Evolutionary conservation across 2,329 filamentous ascomycete genomes (phyloP).

Genomic region (Dendryphion nanum): DNA sequence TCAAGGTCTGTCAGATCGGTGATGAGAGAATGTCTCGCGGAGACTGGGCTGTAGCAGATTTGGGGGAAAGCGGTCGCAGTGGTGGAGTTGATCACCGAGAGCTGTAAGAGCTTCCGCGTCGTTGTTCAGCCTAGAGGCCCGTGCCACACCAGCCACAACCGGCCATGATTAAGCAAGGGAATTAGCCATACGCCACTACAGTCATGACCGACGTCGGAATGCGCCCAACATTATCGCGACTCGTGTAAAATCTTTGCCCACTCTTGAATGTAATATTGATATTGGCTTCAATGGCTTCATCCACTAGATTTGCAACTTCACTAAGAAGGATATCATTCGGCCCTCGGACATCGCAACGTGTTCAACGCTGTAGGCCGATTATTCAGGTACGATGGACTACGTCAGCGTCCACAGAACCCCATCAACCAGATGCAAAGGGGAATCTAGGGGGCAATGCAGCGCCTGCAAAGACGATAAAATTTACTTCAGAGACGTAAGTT

Average conservation of each 20-base stretch:
- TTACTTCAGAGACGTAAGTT: conserved; percentile 72
- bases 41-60: conserved; percentile 4
- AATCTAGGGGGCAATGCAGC: conserved; percentile 32
- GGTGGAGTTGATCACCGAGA: conserved; percentile 24
- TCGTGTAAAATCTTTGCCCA: no score
- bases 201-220: no score
- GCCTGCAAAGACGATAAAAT: conserved; percentile 57
- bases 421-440: conserved; percentile 37
- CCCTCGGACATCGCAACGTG: conserved; percentile 19
- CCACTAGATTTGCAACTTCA: conserved; percentile 31
- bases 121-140: conserved; percentile 36
- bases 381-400: conserved; percentile 38
- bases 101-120: conserved; percentile 40
- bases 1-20: not conserved
- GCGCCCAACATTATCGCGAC: no score
- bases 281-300: conserved; percentile 39
- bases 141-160: conserved; percentile 21
- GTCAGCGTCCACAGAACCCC: conserved; percentile 43
- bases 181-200: no score
- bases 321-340: conserved; percentile 32
- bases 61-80: conserved; percentile 9
- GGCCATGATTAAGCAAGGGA: no score
- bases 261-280: no score
- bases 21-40: not conserved
- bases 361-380: conserved; percentile 22